Conservation (phyloP, 805 yeast genomes). For the Starmerella potacharoeniae region DNA sequence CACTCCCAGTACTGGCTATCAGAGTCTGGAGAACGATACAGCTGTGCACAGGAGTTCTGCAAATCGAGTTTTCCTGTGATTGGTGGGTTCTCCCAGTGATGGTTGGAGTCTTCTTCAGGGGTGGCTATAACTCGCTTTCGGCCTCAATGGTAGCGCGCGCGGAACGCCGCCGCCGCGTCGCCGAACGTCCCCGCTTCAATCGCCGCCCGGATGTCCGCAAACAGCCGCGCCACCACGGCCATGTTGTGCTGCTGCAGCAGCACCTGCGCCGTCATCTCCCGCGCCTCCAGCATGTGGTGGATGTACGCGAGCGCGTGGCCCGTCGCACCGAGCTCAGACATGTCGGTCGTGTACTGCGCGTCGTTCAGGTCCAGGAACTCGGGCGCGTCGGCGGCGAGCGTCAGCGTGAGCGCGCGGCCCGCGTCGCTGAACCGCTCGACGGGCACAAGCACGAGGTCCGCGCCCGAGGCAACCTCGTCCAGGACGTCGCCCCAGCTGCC, state of each 20-base stretch:
- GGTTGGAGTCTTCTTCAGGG: no score
- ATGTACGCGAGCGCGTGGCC: conserved; percentile 32
- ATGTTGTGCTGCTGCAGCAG: conserved; percentile 33
- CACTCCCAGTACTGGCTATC: no score
- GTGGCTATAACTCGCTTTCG: no score
- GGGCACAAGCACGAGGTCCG: conserved; percentile 30
- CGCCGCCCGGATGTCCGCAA: conserved; percentile 26
- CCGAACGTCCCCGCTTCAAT: conserved; percentile 27
- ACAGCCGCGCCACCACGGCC: conserved; percentile 24
- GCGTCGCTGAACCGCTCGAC: conserved; percentile 27
- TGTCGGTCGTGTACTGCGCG: conserved; percentile 25
- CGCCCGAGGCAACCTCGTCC: conserved; percentile 25
- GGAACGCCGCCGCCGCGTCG: conserved; percentile 10
- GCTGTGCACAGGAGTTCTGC: no score
- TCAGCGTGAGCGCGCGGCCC: conserved; percentile 31
- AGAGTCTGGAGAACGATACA: no score
- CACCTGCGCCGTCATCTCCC: conserved; percentile 36
- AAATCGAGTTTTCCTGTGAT: no score
- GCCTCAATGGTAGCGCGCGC: background rate
- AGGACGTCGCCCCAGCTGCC: conserved; percentile 23
- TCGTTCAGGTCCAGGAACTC: conserved; percentile 28
- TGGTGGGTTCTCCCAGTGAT: no score
- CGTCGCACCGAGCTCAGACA: conserved; percentile 23
- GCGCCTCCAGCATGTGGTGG: conserved; percentile 34
- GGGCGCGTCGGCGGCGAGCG: conserved; percentile 20